Evolutionary conservation across 1,284 basidiomycete species (phyloP), one percentile per base, ranked within the genome.

Genomic region (Cutaneotrichosporon cavernicola): DNA sequence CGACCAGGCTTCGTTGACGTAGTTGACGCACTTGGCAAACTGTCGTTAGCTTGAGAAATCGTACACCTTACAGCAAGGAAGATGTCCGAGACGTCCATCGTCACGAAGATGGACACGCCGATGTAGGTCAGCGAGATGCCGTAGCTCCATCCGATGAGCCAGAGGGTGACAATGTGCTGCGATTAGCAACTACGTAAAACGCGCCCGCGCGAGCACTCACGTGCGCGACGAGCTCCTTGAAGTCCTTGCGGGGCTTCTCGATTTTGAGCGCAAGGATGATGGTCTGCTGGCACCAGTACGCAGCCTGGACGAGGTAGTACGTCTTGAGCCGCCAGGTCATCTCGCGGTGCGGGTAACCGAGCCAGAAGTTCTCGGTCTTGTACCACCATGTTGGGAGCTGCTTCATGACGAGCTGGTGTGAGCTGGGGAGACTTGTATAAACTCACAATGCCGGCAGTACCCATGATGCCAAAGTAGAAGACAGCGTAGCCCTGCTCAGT

Each of bases 271-370:
- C 82, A 43, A 98, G 85, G 14, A 99, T 89, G 38, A 98, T 81
- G 64, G 96, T 86, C 79, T 99, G 94, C 76, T 99, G 95, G 60
- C 88, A 86, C 96, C 96, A 99, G 78, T 97, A 97, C 2, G 92
- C 84, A 56, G 87, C 85, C 77, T 93, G 90, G 81, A 91, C 86
- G 62, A 99, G 86, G 77, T 99, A 99, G 83, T 97, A 98, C 40
- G 85, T 81, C 81, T 99, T 99, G 69, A 98, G 83, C 67, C 88
- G 85, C 2, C 88, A 86, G 46, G 86, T 87, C 91, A 99, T 92
- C 65, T 90, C 86, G 88, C 88, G 90, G 75, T 92, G 88, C 32
- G 93, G 93, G 74, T 96, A 96, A 61, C 86, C 88, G 64, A 89
- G 83, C 90, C 91, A 96, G 76, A 92, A 93, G 63, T 88, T 81